phyloP scores from a whole-genome alignment of 2,329 filamentous ascomycete species.

The Fonsecaea pedrosoi region DNA sequence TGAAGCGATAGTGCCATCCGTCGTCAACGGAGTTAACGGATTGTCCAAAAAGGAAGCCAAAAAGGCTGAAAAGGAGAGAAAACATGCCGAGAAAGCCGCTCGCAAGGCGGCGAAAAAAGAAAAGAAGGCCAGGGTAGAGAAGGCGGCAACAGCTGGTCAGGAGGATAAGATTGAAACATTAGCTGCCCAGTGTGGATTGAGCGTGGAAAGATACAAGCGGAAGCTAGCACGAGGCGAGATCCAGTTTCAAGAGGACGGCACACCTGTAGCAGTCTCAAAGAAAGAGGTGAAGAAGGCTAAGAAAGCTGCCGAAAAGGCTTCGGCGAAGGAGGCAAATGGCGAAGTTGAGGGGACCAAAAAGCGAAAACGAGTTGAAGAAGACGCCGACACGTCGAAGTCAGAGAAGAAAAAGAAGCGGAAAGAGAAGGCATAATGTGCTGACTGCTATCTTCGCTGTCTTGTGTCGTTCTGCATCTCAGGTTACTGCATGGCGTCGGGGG shows the following conservation, averaged over 20 bases:
- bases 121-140: conserved; percentile 43
- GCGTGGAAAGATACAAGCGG: conserved; percentile 77
- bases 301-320: conserved; percentile 66
- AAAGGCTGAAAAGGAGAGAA: conserved; percentile 55
- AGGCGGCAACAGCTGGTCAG: conserved; percentile 48
- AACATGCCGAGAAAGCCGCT: conserved; percentile 41
- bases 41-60: conserved; percentile 41
- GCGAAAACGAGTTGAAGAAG: conserved; percentile 66
- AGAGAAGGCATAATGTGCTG: conserved; percentile 47
- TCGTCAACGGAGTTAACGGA: conserved; percentile 39
- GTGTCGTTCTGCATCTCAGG: conserved; percentile 43
- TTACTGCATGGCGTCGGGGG: conserved; percentile 37
- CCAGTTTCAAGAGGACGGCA: conserved; percentile 68
- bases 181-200: conserved; percentile 71
- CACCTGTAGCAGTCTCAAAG: conserved; percentile 72
- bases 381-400: conserved; percentile 62
- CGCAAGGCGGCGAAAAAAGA: conserved; percentile 45
- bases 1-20: conserved; percentile 40
- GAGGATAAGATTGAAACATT: conserved; percentile 61
- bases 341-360: conserved; percentile 67
- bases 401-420: conserved; percentile 58
- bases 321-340: conserved; percentile 48
- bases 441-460: conserved; percentile 42
- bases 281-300: conserved; percentile 77
- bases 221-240: conserved; percentile 80